These are phyloP conservation scores for Aspergillus intermedius DNA, from an alignment of 2,329 filamentous ascomycete species.

Conservation along the genomic window DNA sequence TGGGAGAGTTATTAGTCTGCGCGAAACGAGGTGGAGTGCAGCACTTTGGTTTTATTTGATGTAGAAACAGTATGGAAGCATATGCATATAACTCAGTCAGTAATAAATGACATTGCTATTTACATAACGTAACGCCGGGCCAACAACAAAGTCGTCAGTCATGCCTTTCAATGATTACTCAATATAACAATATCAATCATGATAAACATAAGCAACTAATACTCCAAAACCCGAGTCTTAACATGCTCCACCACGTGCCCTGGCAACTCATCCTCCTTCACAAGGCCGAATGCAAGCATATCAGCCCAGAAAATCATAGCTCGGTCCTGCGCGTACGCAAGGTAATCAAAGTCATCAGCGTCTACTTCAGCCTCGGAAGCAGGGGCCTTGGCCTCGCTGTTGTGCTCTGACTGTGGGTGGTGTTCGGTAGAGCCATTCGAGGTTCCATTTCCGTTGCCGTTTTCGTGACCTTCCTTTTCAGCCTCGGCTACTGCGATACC, in stretches of 20 bases:
- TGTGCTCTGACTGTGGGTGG: neutral
- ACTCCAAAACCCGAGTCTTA: conserved; percentile 58
- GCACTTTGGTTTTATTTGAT: no score
- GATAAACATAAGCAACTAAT: conserved; percentile 32
- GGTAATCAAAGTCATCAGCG: conserved; percentile 72
- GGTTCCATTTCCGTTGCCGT: conserved; percentile 8
- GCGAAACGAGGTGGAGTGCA: neutral
- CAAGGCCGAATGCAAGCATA: conserved; percentile 67
- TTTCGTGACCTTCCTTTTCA: conserved; percentile 4
- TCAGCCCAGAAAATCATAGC: conserved; percentile 95
- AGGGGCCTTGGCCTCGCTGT: no score
- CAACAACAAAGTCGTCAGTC: no score
- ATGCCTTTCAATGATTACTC: no score
- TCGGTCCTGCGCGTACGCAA: conserved; percentile 82
- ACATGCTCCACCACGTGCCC: conserved; percentile 56
- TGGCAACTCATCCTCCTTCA: conserved; percentile 70
- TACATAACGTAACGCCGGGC: no score
- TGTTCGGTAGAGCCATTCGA: neutral
- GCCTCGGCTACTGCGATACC: conserved; percentile 18
- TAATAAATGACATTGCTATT: no score
- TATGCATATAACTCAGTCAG: no score
- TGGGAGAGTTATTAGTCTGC: conserved; percentile 64
- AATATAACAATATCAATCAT: no score
- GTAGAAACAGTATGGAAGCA: no score
- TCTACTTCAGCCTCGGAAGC: conserved; percentile 9